phyloP scores from a whole-genome alignment of 2,329 filamentous ascomycete species.

The Orbilia brochopaga region DNA sequence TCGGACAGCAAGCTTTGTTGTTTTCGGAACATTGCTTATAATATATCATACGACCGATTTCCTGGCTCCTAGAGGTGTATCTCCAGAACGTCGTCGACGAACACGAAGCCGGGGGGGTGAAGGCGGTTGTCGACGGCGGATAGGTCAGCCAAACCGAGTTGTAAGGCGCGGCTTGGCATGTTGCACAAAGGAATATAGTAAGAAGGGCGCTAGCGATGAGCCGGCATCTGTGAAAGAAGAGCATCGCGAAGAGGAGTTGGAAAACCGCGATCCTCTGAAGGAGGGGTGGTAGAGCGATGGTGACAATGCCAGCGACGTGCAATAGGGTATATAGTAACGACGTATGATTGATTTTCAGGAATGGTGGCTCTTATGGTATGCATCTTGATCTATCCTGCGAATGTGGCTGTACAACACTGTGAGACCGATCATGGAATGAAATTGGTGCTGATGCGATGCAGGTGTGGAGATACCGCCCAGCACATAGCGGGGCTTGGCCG shows the following conservation, averaged over 20 bases:
- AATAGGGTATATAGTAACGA: not conserved
- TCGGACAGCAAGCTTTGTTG: conserved; percentile 15
- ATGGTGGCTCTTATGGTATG: too few species aligned
- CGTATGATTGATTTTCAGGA: not conserved
- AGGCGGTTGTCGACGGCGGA: not conserved
- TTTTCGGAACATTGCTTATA: conserved; percentile 4
- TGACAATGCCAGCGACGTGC: not conserved
- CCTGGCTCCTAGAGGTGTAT: not conserved
- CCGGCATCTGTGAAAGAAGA: not conserved
- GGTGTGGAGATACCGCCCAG: conserved; percentile 13
- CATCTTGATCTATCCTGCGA: too few species aligned
- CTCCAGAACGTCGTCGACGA: not conserved
- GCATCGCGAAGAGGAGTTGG: not conserved
- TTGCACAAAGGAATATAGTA: not conserved
- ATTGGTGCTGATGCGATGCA: not conserved
- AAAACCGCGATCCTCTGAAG: not conserved
- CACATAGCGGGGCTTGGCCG: conserved; percentile 12
- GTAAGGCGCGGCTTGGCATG: conserved; percentile 17
- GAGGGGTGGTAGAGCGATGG: not conserved
- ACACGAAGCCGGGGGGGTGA: conserved; percentile 6
- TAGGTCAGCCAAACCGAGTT: conserved; percentile 3
- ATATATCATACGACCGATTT: not conserved
- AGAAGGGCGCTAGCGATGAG: not conserved
- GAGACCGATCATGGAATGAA: too few species aligned
- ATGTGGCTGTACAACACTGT: too few species aligned